phyloP scores from a whole-genome alignment of 768 basidiomycete genomes.

The Naganishia kalamii region DNA sequence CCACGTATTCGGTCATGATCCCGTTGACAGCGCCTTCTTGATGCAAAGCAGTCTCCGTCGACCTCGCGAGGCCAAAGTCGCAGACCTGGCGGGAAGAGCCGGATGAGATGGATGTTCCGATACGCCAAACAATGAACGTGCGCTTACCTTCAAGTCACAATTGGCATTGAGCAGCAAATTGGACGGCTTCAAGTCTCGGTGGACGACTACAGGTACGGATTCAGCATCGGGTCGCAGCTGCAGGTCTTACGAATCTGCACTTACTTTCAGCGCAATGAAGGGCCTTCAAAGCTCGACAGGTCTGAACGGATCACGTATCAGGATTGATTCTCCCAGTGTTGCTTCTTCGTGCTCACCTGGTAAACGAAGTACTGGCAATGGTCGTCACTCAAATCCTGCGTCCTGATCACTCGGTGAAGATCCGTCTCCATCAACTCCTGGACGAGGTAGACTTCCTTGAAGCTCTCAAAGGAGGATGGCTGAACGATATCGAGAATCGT shows the following conservation, averaged over 20 bases:
- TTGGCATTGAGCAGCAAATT: slow-evolving; percentile 93
- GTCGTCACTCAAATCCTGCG: slow-evolving; percentile 88
- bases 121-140: neutral
- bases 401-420: slow-evolving; percentile 90
- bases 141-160: slow-evolving; percentile 80
- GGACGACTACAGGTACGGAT: slow-evolving; percentile 54
- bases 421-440: slow-evolving; percentile 78
- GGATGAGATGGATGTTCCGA: slow-evolving; percentile 17
- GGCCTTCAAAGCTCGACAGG: slow-evolving; percentile 85
- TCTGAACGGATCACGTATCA: slow-evolving; percentile 49
- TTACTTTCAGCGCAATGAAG: slow-evolving; percentile 74
- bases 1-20: slow-evolving; percentile 59
- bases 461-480: slow-evolving; percentile 65
- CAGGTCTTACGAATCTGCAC: neutral
- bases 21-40: slow-evolving; percentile 30
- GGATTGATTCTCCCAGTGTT: neutral
- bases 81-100: slow-evolving; percentile 36
- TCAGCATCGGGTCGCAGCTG: neutral
- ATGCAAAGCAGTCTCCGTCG: slow-evolving; percentile 28
- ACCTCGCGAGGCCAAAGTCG: slow-evolving; percentile 61
- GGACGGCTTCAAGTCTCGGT: slow-evolving; percentile 88
- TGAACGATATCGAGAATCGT: slow-evolving; percentile 88
- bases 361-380: slow-evolving; percentile 98
- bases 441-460: slow-evolving; percentile 58
- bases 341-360: slow-evolving; percentile 50